Base-by-base conservation (phyloP, 2,329 filamentous ascomycete species). In the Cercospora janseana region DNA sequence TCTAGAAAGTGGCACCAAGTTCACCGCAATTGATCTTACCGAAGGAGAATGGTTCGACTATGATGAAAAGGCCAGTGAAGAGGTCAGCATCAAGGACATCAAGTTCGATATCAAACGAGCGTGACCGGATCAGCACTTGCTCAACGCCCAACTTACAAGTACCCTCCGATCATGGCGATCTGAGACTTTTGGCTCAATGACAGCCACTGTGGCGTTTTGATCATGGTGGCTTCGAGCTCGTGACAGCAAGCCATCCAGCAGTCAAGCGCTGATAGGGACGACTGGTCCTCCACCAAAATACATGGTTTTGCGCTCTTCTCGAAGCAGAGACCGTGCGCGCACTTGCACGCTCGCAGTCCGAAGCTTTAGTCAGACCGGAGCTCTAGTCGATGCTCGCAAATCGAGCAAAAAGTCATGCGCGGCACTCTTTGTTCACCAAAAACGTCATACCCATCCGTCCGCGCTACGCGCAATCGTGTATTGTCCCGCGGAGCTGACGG, bases 11-110 rank as follows among this genome's bases (percentile, higher is more conserved):
- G 79, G 77, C 7, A 93, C 87, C 31, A 87, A 88, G 63, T 98
- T 98, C 65, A 77, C 81, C 0, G 82, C 73, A 4, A 87, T 97
- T 46, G 91, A 97, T 60, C 72, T 98, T 48, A 75, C 76, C 0
- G 93, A 98, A 21, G 92, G 88, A 20, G 93, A 98, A 63, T 98
- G 93, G 93, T 98, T 87, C 70, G 92, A 97, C 62, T 98, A 97
- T 43, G 91, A 97, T 61, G 91, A 97, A 72, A 96, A 97, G 75
- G 80, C 88, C 0, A 79, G 85, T 0, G 88, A 95, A 42, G 91
- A 97, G 70, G 91, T 96, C 38, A 93, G 88, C 69, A 90, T 96
- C 68, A 92, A 89, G 67, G 88, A 93, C 23, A 70, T 95, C 48
- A 87, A 81, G 55, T 98, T 90, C 89, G 85, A 90, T 59, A 86